These are phyloP conservation scores for Euphorbia schlechtendalii DNA, from an alignment of 441 rosid species.

Conservation along the genomic window DNA sequence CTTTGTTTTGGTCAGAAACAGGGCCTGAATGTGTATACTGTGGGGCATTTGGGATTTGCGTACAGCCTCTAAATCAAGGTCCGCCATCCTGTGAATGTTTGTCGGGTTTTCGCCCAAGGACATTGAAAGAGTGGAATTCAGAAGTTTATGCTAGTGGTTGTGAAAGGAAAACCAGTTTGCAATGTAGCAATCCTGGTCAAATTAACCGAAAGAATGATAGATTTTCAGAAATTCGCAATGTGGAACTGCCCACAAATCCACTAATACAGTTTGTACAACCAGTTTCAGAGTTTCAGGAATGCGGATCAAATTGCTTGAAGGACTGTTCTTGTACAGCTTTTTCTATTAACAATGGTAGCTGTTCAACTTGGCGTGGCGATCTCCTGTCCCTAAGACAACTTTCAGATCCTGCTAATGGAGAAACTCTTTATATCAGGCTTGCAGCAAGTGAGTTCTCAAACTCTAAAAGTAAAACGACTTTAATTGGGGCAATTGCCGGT, in stretches of 20 bases:
- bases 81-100: slow-evolving; percentile 44
- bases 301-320: not conserved
- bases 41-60: slow-evolving; percentile 53
- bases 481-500: slow-evolving; percentile 39
- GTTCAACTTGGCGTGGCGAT: not conserved
- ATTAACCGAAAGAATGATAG: not conserved
- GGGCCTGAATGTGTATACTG: too few species aligned
- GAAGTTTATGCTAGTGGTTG: slow-evolving; percentile 54
- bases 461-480: slow-evolving; percentile 19
- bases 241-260: not conserved
- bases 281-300: not conserved
- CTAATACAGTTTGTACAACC: not conserved
- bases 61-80: slow-evolving; percentile 22
- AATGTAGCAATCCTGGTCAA: too few species aligned
- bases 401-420: not conserved
- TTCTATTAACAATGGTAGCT: not conserved
- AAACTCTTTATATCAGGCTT: slow-evolving; percentile 40
- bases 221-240: not conserved
- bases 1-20: slow-evolving; percentile 55
- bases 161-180: slow-evolving; percentile 25
- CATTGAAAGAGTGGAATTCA: slow-evolving; percentile 36
- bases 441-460: slow-evolving; percentile 45
- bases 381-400: not conserved
- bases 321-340: slow-evolving; percentile 2
- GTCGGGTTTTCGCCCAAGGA: slow-evolving; percentile 35